Conservation (phyloP, 257 asterid species). For the Solanum habrochaites region DNA sequence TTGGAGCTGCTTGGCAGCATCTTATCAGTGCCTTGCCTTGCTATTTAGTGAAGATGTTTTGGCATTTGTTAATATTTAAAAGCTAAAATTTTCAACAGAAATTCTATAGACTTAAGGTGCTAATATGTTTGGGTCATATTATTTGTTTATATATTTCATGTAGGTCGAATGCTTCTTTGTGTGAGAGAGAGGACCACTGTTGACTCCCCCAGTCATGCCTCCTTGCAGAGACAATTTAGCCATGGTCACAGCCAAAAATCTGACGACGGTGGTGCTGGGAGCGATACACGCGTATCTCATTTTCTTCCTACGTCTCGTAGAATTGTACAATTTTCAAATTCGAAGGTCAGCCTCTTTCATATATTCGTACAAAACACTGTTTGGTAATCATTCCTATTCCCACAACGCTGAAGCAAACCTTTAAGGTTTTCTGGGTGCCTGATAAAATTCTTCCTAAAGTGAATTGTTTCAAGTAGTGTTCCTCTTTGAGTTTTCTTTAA, state of each 20-base stretch:
- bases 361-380: background rate
- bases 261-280: constrained; percentile 68
- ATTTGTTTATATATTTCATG: background rate
- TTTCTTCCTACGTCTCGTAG: constrained; percentile 97
- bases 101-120: background rate
- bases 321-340: constrained; percentile 92
- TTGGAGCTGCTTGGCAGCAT: background rate
- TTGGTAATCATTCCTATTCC: background rate
- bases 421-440: background rate
- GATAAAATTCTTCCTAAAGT: background rate
- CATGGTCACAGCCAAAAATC: constrained; percentile 82
- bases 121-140: background rate
- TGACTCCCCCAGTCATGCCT: constrained; percentile 64
- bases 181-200: constrained; percentile 81
- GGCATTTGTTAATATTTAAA: background rate
- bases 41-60: background rate
- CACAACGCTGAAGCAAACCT: background rate
- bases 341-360: constrained; percentile 44
- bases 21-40: background rate
- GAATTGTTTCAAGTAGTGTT: background rate
- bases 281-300: constrained; percentile 87
- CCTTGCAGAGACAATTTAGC: constrained; percentile 93
- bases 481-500: background rate
- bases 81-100: background rate
- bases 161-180: constrained; percentile 99